These are phyloP conservation scores for Fagopyrum tataricum DNA, from an alignment of 148 eudicot species.

Conservation along the genomic window DNA sequence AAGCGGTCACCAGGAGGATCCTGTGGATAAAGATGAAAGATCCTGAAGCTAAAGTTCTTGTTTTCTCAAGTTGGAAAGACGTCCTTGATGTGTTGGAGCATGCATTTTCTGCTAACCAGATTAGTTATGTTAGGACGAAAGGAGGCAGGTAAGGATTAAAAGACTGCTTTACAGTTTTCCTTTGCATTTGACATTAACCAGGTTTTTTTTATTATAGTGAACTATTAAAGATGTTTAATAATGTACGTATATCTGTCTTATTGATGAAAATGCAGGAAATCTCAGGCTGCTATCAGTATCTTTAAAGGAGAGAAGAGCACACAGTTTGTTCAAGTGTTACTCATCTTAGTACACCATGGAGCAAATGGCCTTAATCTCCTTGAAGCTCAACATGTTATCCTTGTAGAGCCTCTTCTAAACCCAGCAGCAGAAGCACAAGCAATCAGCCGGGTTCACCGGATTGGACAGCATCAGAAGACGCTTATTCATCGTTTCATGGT, in stretches of 20 bases:
- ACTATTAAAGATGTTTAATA: neutral
- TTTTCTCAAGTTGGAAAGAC: constrained; percentile 95
- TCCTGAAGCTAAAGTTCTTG: constrained; percentile 73
- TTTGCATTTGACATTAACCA: neutral
- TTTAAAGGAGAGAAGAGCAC: constrained; percentile 55
- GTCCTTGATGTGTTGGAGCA: constrained; percentile 93
- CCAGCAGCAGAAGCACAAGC: constrained; percentile 99
- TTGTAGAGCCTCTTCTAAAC: constrained; percentile 88
- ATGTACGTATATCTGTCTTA: neutral
- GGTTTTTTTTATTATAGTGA: neutral
- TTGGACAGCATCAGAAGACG: constrained; percentile 76
- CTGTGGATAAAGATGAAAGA: constrained; percentile 64
- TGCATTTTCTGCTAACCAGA: constrained; percentile 66
- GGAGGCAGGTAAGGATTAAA: constrained; percentile 63
- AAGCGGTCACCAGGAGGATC: constrained; percentile 87
- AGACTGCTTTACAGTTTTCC: neutral
- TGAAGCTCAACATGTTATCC: constrained; percentile 95
- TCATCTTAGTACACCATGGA: constrained; percentile 78
- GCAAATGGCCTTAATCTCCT: constrained; percentile 95
- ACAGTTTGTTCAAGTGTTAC: constrained; percentile 55
- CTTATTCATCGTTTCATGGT: constrained; percentile 87
- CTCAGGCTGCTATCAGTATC: constrained; percentile 62
- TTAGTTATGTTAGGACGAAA: constrained; percentile 77
- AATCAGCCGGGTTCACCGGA: constrained; percentile 83
- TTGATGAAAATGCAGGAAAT: constrained; percentile 44